Evolutionary conservation across 2,329 filamentous ascomycete genomes (phyloP).

Genomic region (Penicillium sp.): DNA sequence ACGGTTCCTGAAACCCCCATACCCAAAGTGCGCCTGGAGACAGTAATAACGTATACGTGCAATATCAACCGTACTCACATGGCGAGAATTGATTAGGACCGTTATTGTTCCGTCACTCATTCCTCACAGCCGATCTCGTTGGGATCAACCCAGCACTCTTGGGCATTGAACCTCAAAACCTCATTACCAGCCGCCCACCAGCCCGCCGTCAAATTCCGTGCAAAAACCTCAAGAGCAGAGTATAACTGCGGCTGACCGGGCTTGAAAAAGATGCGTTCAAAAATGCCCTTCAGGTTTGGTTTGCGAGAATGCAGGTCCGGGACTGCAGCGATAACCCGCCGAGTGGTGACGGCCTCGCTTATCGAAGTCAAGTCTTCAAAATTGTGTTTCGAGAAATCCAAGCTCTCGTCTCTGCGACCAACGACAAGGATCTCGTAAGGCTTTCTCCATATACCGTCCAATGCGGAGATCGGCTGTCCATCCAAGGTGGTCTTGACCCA

Average conservation of each 20-base stretch:
- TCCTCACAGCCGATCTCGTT: background rate
- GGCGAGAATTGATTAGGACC: background rate
- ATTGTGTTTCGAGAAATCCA: background rate
- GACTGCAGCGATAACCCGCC: constrained; percentile 58
- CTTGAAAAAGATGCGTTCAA: constrained; percentile 51
- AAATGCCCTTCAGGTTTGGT: constrained; percentile 58
- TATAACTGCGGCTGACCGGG: constrained; percentile 31
- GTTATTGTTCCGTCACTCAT: background rate
- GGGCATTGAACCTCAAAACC: constrained; percentile 61
- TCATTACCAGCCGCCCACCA: constrained; percentile 67
- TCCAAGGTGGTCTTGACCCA: constrained; percentile 61
- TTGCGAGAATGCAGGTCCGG: constrained; percentile 68
- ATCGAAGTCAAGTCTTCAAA: constrained; percentile 8
- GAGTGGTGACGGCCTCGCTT: constrained; percentile 32
- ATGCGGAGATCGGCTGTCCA: constrained; percentile 54
- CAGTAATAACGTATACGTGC: too few relatives aligned
- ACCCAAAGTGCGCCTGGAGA: too few relatives aligned
- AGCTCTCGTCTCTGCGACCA: constrained; percentile 25
- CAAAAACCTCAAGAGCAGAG: constrained; percentile 61
- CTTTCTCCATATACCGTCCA: constrained; percentile 59
- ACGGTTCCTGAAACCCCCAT: too few relatives aligned
- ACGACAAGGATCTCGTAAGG: constrained; percentile 63
- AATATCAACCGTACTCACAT: background rate
- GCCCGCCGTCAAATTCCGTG: constrained; percentile 58
- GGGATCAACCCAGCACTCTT: constrained; percentile 50